Conservation (phyloP, 2,329 filamentous ascomycete species). For the Tolypocladium nubicola region DNA sequence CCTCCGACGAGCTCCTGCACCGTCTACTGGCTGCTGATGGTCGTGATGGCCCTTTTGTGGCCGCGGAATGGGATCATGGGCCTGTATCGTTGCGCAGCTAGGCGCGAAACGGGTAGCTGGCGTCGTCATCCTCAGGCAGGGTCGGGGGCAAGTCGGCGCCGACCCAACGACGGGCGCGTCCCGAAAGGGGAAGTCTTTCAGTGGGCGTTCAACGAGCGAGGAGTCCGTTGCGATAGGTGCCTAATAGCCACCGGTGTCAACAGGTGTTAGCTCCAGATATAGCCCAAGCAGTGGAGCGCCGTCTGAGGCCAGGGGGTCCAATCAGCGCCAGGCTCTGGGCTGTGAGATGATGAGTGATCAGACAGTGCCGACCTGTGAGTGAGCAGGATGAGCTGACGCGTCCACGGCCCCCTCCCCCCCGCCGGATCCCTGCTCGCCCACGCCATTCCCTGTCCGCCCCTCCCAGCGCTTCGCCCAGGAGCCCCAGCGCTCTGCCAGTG, state of each 20-base stretch:
- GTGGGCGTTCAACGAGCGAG: background rate
- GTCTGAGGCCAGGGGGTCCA: background rate
- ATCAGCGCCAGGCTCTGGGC: background rate
- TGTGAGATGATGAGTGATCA: background rate
- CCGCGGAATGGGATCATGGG: slow-evolving; percentile 5
- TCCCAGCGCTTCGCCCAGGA: background rate
- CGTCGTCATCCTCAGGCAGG: slow-evolving; percentile 5
- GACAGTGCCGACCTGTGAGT: background rate
- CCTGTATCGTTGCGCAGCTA: background rate
- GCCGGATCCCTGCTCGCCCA: slow-evolving; percentile 8
- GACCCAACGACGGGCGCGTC: background rate
- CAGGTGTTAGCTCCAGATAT: background rate
- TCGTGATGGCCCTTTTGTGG: background rate
- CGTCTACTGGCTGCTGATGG: slow-evolving; percentile 5
- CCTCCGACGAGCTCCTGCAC: slow-evolving; percentile 2
- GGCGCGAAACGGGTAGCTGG: slow-evolving; percentile 1
- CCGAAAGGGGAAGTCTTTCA: background rate
- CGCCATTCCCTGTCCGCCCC: slow-evolving; percentile 3
- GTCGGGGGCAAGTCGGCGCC: background rate
- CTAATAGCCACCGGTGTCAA: background rate
- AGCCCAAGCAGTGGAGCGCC: background rate
- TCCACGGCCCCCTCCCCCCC: slow-evolving; percentile 11
- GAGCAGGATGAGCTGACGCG: slow-evolving; percentile 15
- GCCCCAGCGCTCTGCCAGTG: background rate
- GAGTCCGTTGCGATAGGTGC: background rate